Evolutionary conservation across 768 basidiomycete species (phyloP).

Genomic region (Xanthoconium purpureum): DNA sequence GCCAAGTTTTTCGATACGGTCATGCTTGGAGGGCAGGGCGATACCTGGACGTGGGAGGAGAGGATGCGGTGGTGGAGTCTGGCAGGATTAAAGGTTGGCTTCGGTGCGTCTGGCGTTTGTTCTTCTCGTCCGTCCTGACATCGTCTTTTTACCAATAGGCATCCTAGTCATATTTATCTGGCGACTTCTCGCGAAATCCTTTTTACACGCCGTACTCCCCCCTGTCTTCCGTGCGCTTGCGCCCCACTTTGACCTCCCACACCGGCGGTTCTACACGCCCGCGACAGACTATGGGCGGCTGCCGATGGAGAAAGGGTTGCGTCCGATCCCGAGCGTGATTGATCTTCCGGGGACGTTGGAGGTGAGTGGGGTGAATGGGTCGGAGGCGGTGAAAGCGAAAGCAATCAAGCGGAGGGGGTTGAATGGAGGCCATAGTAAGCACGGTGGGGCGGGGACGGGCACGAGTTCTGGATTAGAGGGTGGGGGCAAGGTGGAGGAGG

Average conservation of each 20-base stretch:
- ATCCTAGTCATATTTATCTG: constrained; percentile 79
- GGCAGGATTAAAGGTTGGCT: constrained; percentile 38
- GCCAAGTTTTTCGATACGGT: constrained; percentile 28
- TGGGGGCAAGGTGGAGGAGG: constrained; percentile 31
- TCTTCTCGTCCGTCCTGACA: background rate
- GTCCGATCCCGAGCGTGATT: constrained; percentile 81
- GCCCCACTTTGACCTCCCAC: constrained; percentile 67
- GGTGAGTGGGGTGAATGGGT: constrained; percentile 39
- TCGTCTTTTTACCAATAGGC: constrained; percentile 40
- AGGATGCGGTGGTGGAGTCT: constrained; percentile 36
- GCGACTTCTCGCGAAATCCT: constrained; percentile 82
- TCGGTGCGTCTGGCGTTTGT: constrained; percentile 32
- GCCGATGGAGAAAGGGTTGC: constrained; percentile 56
- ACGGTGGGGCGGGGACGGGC: constrained; percentile 20
- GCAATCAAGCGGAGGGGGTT: constrained; percentile 25
- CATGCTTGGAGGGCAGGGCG: constrained; percentile 60
- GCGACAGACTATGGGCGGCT: constrained; percentile 83
- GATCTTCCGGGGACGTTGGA: constrained; percentile 57
- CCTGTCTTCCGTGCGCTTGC: constrained; percentile 79
- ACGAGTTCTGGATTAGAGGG: constrained; percentile 27
- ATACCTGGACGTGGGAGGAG: constrained; percentile 34
- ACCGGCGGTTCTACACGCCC: constrained; percentile 84
- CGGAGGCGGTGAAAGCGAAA: constrained; percentile 30
- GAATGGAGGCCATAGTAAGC: constrained; percentile 3
- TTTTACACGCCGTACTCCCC: constrained; percentile 72